Conservation (phyloP, 768 basidiomycete species). For the Hemileccinum impolitum region DNA sequence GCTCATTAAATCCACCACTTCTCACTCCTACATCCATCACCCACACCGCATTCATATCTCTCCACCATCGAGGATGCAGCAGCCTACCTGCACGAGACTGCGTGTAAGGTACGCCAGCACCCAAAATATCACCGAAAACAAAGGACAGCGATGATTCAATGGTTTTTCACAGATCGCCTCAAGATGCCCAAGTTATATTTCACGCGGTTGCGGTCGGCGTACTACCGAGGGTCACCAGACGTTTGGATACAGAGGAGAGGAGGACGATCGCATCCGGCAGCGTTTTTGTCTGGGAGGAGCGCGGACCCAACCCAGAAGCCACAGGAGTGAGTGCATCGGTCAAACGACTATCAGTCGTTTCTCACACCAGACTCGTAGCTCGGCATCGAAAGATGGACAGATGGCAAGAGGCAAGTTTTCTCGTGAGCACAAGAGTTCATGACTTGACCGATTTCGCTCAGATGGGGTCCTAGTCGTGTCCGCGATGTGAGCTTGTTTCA, state of each 20-base stretch:
- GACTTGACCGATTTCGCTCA: slow-evolving; percentile 15
- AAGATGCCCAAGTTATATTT: slow-evolving; percentile 72
- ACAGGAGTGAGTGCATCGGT: slow-evolving; percentile 49
- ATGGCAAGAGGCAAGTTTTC: slow-evolving; percentile 47
- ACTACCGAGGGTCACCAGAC: slow-evolving; percentile 65
- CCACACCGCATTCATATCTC: slow-evolving; percentile 7
- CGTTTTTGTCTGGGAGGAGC: slow-evolving; percentile 83
- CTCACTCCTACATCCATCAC: slow-evolving; percentile 21
- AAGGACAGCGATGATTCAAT: background rate
- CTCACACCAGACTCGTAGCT: slow-evolving; percentile 38
- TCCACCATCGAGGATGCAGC: slow-evolving; percentile 46
- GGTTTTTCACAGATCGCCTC: slow-evolving; percentile 40
- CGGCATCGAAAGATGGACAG: slow-evolving; percentile 81
- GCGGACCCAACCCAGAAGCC: slow-evolving; percentile 62
- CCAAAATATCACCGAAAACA: background rate
- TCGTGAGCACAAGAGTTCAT: background rate
- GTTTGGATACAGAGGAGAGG: slow-evolving; percentile 74
- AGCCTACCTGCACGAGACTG: slow-evolving; percentile 62
- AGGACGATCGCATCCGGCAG: slow-evolving; percentile 66
- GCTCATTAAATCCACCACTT: slow-evolving; percentile 28
- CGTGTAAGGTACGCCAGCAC: slow-evolving; percentile 41
- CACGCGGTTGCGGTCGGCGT: slow-evolving; percentile 59
- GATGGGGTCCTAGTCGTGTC: slow-evolving; percentile 79
- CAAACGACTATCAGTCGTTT: slow-evolving; percentile 1
- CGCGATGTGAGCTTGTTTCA: slow-evolving; percentile 53